These are phyloP conservation scores for Oryza glaberrima DNA, from an alignment of 176 grass and related monocot genomes.

Conservation along the genomic window DNA sequence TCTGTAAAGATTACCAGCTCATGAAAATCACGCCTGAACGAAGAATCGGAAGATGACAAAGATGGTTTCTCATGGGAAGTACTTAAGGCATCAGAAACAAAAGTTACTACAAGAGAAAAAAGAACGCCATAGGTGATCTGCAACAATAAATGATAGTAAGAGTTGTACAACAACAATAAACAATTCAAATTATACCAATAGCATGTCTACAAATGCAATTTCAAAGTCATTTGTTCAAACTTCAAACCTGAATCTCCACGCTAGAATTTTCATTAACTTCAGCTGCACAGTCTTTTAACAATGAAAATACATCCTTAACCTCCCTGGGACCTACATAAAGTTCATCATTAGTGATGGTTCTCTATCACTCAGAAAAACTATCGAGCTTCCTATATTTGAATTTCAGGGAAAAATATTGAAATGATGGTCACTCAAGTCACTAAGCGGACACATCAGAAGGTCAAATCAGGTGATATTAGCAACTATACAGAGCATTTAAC, in stretches of 20 bases:
- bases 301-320: conserved; percentile 75
- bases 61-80: conserved; percentile 55
- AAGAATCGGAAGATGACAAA: conserved; percentile 63
- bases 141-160: conserved; percentile 37
- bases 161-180: neutral
- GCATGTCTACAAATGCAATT: conserved; percentile 40
- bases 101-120: conserved; percentile 81
- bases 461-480: neutral
- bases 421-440: conserved; percentile 25
- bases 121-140: conserved; percentile 77
- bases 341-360: conserved; percentile 29
- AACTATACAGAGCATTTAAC: conserved; percentile 28
- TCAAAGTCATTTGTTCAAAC: conserved; percentile 38
- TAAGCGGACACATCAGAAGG: neutral
- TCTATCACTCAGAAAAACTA: conserved; percentile 23
- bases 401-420: conserved; percentile 1
- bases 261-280: conserved; percentile 66
- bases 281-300: conserved; percentile 79
- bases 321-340: conserved; percentile 74
- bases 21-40: conserved; percentile 87
- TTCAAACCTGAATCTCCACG: conserved; percentile 85
- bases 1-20: conserved; percentile 65
- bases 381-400: conserved; percentile 10
- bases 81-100: conserved; percentile 83
- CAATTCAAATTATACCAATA: conserved; percentile 14